Conservation (phyloP, 768 basidiomycete genomes). For the Lentinula detonsa region DNA sequence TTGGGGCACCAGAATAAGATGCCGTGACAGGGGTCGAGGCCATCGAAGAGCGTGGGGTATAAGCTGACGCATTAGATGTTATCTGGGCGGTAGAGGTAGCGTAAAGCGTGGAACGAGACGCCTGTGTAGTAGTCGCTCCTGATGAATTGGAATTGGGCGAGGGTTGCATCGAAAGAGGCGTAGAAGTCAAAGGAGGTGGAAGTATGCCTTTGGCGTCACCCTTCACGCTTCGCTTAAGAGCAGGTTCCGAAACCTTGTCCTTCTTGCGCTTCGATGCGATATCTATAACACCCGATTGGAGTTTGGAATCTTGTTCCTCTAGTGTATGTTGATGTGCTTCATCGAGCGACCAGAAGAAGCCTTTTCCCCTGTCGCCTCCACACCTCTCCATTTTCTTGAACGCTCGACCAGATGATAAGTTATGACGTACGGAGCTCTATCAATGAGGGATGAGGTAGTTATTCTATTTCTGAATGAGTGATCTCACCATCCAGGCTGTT, state of each 20-base stretch:
- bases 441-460: slow-evolving; percentile 8
- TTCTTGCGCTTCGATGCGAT: slow-evolving; percentile 44
- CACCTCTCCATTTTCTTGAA: slow-evolving; percentile 89
- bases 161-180: slow-evolving; percentile 50
- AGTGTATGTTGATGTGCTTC: slow-evolving; percentile 61
- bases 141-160: slow-evolving; percentile 16
- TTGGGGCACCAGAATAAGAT: slow-evolving; percentile 28
- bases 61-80: background rate
- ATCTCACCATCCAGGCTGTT: slow-evolving; percentile 82
- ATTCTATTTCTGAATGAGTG: slow-evolving; percentile 4
- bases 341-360: slow-evolving; percentile 91
- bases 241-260: slow-evolving; percentile 56
- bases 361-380: slow-evolving; percentile 83
- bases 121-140: slow-evolving; percentile 12
- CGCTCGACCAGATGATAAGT: slow-evolving; percentile 86
- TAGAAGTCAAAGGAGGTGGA: slow-evolving; percentile 65
- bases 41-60: background rate
- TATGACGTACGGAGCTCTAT: slow-evolving; percentile 93
- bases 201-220: slow-evolving; percentile 54
- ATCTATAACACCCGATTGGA: slow-evolving; percentile 27
- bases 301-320: slow-evolving; percentile 56
- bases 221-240: slow-evolving; percentile 66
- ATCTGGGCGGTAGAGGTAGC: background rate
- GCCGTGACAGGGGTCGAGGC: slow-evolving; percentile 24
- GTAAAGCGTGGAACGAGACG: slow-evolving; percentile 6